Conservation (phyloP, 2,329 filamentous ascomycete species). For the Pestalotiopsis sp. region DNA sequence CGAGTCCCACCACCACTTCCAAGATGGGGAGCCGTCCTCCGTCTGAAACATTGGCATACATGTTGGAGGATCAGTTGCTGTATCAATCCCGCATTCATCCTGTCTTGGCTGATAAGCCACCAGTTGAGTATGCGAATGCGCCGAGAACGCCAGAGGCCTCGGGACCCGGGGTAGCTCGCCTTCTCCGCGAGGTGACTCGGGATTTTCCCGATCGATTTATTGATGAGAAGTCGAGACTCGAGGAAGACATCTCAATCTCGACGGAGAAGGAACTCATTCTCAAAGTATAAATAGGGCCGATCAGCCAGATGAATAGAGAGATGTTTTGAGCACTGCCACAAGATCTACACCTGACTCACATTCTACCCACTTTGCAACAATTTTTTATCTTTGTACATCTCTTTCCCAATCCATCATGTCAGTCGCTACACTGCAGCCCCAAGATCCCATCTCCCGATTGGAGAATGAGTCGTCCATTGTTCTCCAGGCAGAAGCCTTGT, state of each 20-base stretch:
- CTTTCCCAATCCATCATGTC: not conserved
- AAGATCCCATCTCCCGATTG: not conserved
- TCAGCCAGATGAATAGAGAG: not conserved
- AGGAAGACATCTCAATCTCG: not conserved
- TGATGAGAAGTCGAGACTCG: not conserved
- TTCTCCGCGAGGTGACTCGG: not conserved
- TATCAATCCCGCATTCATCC: not conserved
- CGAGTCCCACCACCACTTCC: not conserved
- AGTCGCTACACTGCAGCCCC: not conserved
- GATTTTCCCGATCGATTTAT: not conserved
- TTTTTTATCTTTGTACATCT: not conserved
- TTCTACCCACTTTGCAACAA: not conserved
- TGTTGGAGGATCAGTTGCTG: not conserved
- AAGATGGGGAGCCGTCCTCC: not conserved
- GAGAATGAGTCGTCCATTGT: not conserved
- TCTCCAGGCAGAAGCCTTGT: not conserved
- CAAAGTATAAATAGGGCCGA: not conserved
- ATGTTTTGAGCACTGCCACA: not conserved
- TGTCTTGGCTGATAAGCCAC: constrained; percentile 5
- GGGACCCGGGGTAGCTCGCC: not conserved
- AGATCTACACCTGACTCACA: not conserved
- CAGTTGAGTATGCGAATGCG: not conserved
- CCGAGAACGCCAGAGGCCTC: not conserved
- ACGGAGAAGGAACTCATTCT: not conserved
- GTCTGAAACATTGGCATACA: constrained; percentile 9